Evolutionary conservation across 2,329 filamentous ascomycete genomes (phyloP).

Genomic region (Paracamarosporium sp.): DNA sequence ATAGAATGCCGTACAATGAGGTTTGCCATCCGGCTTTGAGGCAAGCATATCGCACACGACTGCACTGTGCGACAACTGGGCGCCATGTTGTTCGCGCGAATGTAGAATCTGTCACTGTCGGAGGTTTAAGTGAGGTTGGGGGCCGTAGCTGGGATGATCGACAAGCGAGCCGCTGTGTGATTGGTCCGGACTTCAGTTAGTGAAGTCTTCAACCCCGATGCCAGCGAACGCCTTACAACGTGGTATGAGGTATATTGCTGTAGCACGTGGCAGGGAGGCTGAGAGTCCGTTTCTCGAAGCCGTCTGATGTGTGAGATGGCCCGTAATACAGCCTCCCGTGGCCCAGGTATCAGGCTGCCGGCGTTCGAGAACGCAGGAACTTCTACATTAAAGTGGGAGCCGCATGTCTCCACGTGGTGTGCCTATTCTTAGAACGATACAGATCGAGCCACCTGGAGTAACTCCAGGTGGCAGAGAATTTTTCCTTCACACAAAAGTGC

Average conservation of each 20-base stretch:
- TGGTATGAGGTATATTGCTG: not conserved
- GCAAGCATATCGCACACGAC: not conserved
- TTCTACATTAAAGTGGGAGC: not conserved
- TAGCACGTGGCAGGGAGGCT: not conserved
- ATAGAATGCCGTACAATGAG: not conserved
- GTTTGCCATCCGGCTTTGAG: not conserved
- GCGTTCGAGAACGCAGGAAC: not conserved
- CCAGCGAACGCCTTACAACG: not conserved
- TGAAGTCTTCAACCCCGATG: conserved; percentile 3
- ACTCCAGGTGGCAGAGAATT: not conserved
- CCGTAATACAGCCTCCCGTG: not conserved
- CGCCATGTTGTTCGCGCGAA: not conserved
- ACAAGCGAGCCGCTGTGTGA: not conserved
- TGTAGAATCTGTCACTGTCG: not conserved
- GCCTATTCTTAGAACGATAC: not conserved
- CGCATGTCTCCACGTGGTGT: not conserved
- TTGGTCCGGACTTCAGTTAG: not conserved
- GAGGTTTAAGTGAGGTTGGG: not conserved
- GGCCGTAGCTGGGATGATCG: conserved; percentile 2
- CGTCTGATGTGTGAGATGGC: not conserved
- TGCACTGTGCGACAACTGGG: conserved; percentile 2
- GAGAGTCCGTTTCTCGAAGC: conserved; percentile 2
- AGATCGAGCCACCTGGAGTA: not conserved
- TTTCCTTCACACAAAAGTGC: not conserved
- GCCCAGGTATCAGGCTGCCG: not conserved